Evolutionary conservation across 352 stramenopile genomes (phyloP).

Genomic region (Globisporangium spiculum): DNA sequence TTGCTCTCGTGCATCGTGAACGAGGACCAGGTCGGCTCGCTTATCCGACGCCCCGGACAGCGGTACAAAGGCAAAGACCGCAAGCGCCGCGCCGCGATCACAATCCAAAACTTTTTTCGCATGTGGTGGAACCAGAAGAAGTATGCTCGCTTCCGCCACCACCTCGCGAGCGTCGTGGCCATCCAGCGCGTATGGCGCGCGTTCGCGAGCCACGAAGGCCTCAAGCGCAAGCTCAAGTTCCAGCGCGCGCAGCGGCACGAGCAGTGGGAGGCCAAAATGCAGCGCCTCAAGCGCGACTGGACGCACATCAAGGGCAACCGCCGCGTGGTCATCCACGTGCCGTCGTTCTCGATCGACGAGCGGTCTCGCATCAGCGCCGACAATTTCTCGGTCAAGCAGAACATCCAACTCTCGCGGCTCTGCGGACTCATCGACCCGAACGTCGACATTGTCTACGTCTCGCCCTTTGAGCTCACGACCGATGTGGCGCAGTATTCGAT

Average conservation of each 20-base stretch:
- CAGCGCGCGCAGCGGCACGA: slow-evolving; percentile 35
- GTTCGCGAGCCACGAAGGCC: slow-evolving; percentile 38
- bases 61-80: slow-evolving; percentile 76
- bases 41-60: slow-evolving; percentile 66
- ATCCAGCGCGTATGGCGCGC: slow-evolving; percentile 67
- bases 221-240: slow-evolving; percentile 37
- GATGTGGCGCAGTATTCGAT: slow-evolving; percentile 82
- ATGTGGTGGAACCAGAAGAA: slow-evolving; percentile 51
- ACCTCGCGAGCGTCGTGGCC: slow-evolving; percentile 37
- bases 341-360: slow-evolving; percentile 77
- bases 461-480: slow-evolving; percentile 69
- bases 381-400: slow-evolving; percentile 75
- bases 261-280: slow-evolving; percentile 50
- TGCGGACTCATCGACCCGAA: slow-evolving; percentile 63
- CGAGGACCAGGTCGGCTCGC: slow-evolving; percentile 74
- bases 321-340: slow-evolving; percentile 78
- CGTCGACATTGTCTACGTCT: slow-evolving; percentile 88
- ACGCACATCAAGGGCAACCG: slow-evolving; percentile 38
- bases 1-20: slow-evolving; percentile 85
- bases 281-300: slow-evolving; percentile 50
- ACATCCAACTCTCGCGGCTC: slow-evolving; percentile 79
- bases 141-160: slow-evolving; percentile 43
- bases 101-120: slow-evolving; percentile 68
- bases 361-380: slow-evolving; percentile 55
- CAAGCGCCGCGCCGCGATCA: slow-evolving; percentile 56